Evolutionary conservation across 1,139 yeast species (phyloP).

Genomic region (Kodamaea plutei): DNA sequence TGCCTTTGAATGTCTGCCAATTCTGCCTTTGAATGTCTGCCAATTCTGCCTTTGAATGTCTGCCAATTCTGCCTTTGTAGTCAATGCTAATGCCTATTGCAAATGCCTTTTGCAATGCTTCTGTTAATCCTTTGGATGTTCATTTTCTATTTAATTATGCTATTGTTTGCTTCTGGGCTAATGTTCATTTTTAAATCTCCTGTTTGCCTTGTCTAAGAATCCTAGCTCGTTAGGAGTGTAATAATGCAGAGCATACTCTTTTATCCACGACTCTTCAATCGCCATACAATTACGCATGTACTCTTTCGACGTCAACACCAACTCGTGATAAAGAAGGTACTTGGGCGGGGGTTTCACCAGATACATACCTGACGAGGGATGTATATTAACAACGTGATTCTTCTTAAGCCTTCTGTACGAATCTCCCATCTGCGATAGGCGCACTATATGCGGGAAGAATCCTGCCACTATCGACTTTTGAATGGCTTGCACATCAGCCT

Average conservation of each 20-base stretch:
- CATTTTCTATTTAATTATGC: no score
- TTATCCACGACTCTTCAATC: conserved; percentile 61
- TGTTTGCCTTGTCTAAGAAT: conserved; percentile 8
- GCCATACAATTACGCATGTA: conserved; percentile 85
- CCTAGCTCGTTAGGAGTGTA: conserved; percentile 16
- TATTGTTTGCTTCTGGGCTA: no score
- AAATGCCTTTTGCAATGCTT: no score
- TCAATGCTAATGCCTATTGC: no score
- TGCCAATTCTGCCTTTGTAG: no score
- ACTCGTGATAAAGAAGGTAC: conserved; percentile 72
- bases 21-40: no score
- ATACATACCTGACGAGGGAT: conserved; percentile 73
- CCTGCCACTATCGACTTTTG: conserved; percentile 74
- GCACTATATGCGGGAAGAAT: conserved; percentile 75
- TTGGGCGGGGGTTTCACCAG: conserved; percentile 67
- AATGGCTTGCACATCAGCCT: conserved; percentile 33
- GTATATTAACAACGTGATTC: conserved; percentile 67
- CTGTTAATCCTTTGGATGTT: no score
- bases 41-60: no score
- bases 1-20: no score
- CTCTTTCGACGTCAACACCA: conserved; percentile 83
- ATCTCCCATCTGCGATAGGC: conserved; percentile 68
- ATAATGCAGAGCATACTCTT: conserved; percentile 64
- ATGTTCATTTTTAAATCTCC: no score
- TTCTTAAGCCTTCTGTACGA: conserved; percentile 59